Conservation (phyloP, 2,329 filamentous ascomycete species). For the Penicillium janthinellum region DNA sequence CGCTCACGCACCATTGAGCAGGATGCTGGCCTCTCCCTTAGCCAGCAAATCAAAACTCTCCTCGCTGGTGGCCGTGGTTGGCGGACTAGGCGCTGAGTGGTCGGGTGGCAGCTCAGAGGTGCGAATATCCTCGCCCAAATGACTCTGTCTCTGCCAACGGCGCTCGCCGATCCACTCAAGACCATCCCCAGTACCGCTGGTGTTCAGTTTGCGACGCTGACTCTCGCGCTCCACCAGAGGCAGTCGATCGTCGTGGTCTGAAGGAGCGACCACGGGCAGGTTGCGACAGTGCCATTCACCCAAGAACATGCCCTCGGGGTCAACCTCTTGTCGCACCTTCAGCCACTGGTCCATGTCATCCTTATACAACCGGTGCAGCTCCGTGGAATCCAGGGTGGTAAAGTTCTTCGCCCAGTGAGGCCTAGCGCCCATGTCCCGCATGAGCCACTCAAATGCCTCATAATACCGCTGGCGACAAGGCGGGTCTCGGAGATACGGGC, state of each 20-base stretch:
- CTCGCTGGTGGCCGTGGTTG: slow-evolving; percentile 47
- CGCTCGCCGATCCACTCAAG: slow-evolving; percentile 46
- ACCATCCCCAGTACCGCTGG: slow-evolving; percentile 41
- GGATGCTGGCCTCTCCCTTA: slow-evolving; percentile 47
- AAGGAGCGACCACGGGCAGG: slow-evolving; percentile 51
- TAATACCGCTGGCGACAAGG: slow-evolving; percentile 78
- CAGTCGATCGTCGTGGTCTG: slow-evolving; percentile 25
- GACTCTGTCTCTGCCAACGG: slow-evolving; percentile 29
- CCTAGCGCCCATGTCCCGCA: slow-evolving; percentile 78
- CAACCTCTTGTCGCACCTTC: slow-evolving; percentile 67
- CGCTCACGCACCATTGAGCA: slow-evolving; percentile 29
- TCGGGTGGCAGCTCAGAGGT: slow-evolving; percentile 15
- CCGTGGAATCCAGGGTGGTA: slow-evolving; percentile 57
- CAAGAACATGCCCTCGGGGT: slow-evolving; percentile 83
- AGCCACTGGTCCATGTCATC: slow-evolving; percentile 68
- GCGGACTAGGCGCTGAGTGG: slow-evolving; percentile 35
- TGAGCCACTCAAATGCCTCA: slow-evolving; percentile 85
- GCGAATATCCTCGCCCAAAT: slow-evolving; percentile 12
- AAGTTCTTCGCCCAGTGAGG: slow-evolving; percentile 98
- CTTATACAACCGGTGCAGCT: slow-evolving; percentile 69
- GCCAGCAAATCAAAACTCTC: slow-evolving; percentile 52
- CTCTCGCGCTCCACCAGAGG: slow-evolving; percentile 50
- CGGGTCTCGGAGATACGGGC: slow-evolving; percentile 76
- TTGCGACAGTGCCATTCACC: slow-evolving; percentile 84
- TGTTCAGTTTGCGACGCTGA: slow-evolving; percentile 29